A percentile compares a stretch with the other conserved stretches of the same genome.
phyloP scores from a whole-genome alignment of 179 eudicot species.

The Gypsophila paniculata region DNA sequence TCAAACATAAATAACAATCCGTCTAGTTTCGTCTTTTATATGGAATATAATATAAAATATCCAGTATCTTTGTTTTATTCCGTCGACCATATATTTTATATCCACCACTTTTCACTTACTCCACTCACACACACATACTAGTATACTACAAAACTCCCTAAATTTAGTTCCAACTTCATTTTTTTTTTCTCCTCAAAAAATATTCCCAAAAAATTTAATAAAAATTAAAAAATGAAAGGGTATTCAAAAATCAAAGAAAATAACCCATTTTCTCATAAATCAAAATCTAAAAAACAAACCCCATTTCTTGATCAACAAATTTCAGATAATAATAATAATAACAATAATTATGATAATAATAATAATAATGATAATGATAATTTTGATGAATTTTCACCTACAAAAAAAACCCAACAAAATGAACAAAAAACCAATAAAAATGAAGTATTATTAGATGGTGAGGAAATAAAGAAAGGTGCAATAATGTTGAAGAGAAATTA shows the following conservation, averaged over 20 bases:
- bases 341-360: background rate
- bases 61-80: constrained; percentile 14
- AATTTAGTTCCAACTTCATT: constrained; percentile 19
- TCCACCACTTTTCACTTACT: constrained; percentile 20
- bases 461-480: constrained; percentile 21
- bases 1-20: too few relatives aligned
- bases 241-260: constrained; percentile 43
- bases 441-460: background rate
- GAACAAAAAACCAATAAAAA: constrained; percentile 10
- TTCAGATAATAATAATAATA: background rate
- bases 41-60: too few relatives aligned
- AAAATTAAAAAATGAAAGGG: constrained; percentile 35
- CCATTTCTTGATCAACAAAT: constrained; percentile 24
- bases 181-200: background rate
- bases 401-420: constrained; percentile 22
- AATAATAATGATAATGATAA: background rate
- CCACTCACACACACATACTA: constrained; percentile 10
- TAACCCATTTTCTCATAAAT: constrained; percentile 28
- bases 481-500: constrained; percentile 34
- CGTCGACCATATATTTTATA: constrained; percentile 13
- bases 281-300: constrained; percentile 40
- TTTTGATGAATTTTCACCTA: background rate
- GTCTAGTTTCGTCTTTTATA: too few relatives aligned
- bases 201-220: background rate
- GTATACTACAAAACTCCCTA: too few relatives aligned